Evolutionary conservation across 1,284 basidiomycete species (phyloP), one percentile per base, ranked within the genome.

Genomic region (Vanrija humicola): DNA sequence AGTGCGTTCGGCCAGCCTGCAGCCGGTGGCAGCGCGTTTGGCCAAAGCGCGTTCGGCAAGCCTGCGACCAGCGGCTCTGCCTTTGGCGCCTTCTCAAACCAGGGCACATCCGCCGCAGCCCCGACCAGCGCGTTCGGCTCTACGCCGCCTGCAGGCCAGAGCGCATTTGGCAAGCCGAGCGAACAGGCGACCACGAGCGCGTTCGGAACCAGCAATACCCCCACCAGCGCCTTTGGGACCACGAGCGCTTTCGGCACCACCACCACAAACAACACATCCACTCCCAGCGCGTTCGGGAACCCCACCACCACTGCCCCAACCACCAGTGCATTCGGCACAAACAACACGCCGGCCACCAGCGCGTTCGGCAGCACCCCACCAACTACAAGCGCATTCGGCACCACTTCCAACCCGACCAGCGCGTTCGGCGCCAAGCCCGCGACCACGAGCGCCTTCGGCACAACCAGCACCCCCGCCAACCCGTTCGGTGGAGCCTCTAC

Each of bases 1-100:
- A 34, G 53, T 21, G 73, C 74, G 25, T 80, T 81, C 43, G 77
- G 69, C 12, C 69, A 68, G 54, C 42, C 61, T 26, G 47, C 56
- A 10, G 43, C 54, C 18, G 50, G 54, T 50, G 48, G 16, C 26
- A 34, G 53, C 28, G 73, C 74, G 25, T 80, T 81, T 42, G 77
- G 69, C 10, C 69, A 68, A 54, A 65, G 71, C 38, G 59, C 68
- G 1, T 74, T 74, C 43, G 70, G 72, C 8, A 55, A 61, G n/a
- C 48, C 64, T 19, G 46, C 52, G 14, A 39, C 25, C 8, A 42
- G 43, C n/a, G 39, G 18, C 1, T 25, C 18, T 12, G 53, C 54
- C 1, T 52, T 54, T 23, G 56, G 55, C 6, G 28, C 28, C 3
- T 28, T 28, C 28, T 28, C 28, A 2, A 6, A 6, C 28, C 28